Percentiles rank a stretch among this genome's conserved stretches.
Evolutionary conservation across 2,329 filamentous ascomycete genomes (phyloP).

Genomic region (Podosphaera aphanis): DNA sequence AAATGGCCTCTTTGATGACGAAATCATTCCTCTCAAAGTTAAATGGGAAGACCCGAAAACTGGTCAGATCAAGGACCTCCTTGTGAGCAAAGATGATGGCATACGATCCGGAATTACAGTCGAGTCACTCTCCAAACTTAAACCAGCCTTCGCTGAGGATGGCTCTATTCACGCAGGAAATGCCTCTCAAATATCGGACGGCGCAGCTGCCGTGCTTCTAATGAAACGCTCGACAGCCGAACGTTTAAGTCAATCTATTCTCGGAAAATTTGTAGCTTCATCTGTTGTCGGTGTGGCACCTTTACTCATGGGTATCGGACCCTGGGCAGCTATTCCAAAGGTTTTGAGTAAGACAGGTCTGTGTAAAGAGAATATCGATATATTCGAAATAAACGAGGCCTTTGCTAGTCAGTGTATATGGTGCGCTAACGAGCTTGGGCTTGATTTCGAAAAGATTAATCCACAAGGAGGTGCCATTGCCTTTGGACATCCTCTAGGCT

Average conservation of each 20-base stretch:
- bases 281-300: conserved; percentile 75
- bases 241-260: conserved; percentile 62
- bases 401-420: conserved; percentile 89
- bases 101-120: conserved; percentile 64
- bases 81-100: conserved; percentile 69
- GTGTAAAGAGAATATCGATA: conserved; percentile 73
- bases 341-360: conserved; percentile 75
- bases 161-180: conserved; percentile 92
- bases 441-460: conserved; percentile 76
- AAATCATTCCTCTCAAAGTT: conserved; percentile 70
- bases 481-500: conserved; percentile 84
- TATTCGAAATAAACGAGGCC: conserved; percentile 98
- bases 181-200: conserved; percentile 85
- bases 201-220: conserved; percentile 78
- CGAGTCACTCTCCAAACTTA: conserved; percentile 78
- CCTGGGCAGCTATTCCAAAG: conserved; percentile 87
- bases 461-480: conserved; percentile 93
- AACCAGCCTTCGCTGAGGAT: conserved; percentile 70
- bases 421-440: conserved; percentile 69
- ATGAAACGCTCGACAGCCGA: conserved; percentile 89
- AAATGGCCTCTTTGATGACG: conserved; percentile 73
- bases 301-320: conserved; percentile 85
- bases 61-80: conserved; percentile 61
- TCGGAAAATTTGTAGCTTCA: conserved; percentile 79
- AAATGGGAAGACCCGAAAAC: conserved; percentile 81